Percentiles rank a stretch among this genome's conserved stretches.
Evolutionary conservation across 225 moss, liverwort and hornwort species (phyloP).

Genomic region (Sphagnum contortum): DNA sequence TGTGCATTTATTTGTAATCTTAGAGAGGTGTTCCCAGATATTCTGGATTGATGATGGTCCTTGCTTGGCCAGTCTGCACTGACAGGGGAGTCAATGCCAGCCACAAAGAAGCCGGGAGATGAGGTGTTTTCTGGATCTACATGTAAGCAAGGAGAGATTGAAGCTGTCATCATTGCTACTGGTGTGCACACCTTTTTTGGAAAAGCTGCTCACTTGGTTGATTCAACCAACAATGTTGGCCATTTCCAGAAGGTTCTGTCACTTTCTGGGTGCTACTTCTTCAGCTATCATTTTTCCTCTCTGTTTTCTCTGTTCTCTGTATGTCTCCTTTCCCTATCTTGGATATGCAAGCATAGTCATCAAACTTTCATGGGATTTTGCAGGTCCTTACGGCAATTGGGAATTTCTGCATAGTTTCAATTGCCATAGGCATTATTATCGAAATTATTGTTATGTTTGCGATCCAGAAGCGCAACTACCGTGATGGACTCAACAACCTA

Average conservation of each 20-base stretch:
- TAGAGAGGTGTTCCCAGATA: not conserved
- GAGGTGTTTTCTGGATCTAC: conserved; percentile 52
- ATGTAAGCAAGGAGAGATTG: conserved; percentile 68
- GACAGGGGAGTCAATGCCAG: conserved; percentile 55
- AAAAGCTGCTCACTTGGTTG: conserved; percentile 75
- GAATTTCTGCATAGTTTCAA: conserved; percentile 70
- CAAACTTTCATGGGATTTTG: not conserved
- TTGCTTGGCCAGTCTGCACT: conserved; percentile 33
- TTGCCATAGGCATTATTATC: conserved; percentile 46
- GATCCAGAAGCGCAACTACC: conserved; percentile 44
- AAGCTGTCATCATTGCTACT: conserved; percentile 69
- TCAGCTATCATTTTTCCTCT: too few species aligned
- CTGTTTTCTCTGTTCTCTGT: too few species aligned
- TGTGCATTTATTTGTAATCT: too few species aligned
- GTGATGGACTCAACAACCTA: conserved; percentile 50
- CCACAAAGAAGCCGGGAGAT: conserved; percentile 56
- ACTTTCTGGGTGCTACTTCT: too few species aligned
- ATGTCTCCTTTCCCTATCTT: too few species aligned
- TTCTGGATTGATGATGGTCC: too few species aligned
- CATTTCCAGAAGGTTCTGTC: conserved; percentile 61
- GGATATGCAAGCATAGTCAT: not conserved
- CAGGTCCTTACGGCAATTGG: conserved; percentile 59
- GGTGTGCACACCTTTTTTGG: conserved; percentile 75
- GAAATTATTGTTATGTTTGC: conserved; percentile 63
- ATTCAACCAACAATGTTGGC: conserved; percentile 72